phyloP scores from a whole-genome alignment of 1,139 yeast genomes.

The Yamadazyma mexicana region DNA sequence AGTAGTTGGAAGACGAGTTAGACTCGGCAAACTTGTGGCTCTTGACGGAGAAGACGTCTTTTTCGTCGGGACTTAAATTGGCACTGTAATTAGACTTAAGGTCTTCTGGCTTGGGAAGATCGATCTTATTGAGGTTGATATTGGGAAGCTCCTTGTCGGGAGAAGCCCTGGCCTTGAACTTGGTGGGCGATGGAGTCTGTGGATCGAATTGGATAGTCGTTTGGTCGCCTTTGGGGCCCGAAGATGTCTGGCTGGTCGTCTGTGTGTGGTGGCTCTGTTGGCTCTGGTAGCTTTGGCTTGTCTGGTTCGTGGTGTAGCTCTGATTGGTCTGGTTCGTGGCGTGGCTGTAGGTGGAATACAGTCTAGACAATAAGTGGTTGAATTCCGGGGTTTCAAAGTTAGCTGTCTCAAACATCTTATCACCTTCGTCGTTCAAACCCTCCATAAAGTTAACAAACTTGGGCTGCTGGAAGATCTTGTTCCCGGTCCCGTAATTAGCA shows the following conservation, averaged over 20 bases:
- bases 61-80: conserved; percentile 27
- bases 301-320: not conserved
- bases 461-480: conserved; percentile 59
- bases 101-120: conserved; percentile 18
- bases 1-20: conserved; percentile 43
- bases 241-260: conserved; percentile 2
- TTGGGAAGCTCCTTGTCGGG: conserved; percentile 1
- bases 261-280: not conserved
- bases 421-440: conserved; percentile 33
- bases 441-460: conserved; percentile 39
- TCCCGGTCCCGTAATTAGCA: conserved; percentile 63
- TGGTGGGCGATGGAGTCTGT: conserved; percentile 4
- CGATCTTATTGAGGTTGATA: conserved; percentile 5
- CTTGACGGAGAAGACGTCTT: conserved; percentile 33
- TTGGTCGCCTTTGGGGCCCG: conserved; percentile 1
- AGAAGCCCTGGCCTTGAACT: not conserved
- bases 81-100: conserved; percentile 21
- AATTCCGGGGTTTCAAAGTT: conserved; percentile 38
- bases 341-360: conserved; percentile 30
- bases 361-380: conserved; percentile 32
- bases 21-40: conserved; percentile 22
- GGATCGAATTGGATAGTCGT: not conserved
- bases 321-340: conserved; percentile 12
- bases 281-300: not conserved
- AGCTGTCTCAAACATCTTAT: conserved; percentile 26